Evolutionary conservation across 2,329 filamentous ascomycete genomes (phyloP).

Genomic region (Aspergillus sp.): DNA sequence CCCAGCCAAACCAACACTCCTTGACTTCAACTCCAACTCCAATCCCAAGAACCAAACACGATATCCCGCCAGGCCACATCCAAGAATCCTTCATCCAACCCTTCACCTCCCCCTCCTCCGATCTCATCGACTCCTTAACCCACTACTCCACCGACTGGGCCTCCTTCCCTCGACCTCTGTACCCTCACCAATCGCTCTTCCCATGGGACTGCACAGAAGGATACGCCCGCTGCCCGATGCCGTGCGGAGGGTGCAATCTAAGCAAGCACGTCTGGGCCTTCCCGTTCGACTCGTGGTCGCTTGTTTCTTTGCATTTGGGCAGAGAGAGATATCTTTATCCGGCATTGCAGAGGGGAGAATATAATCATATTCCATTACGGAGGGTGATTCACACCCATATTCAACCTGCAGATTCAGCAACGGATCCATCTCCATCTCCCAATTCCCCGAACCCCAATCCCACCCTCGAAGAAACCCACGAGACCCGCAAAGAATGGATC

Average conservation of each 20-base stretch:
- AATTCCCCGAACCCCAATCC: background rate
- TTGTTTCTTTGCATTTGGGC: constrained; percentile 39
- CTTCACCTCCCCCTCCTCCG: constrained; percentile 35
- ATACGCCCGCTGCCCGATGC: constrained; percentile 36
- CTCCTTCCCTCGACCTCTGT: constrained; percentile 26
- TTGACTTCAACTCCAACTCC: background rate
- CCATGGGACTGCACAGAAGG: constrained; percentile 52
- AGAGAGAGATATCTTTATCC: background rate
- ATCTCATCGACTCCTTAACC: constrained; percentile 45
- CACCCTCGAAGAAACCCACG: too few relatives aligned
- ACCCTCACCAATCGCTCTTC: constrained; percentile 27
- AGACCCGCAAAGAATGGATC: background rate
- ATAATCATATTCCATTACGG: background rate
- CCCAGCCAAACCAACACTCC: constrained; percentile 14
- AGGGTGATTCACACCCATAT: background rate
- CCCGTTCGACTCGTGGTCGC: constrained; percentile 47
- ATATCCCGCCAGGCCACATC: constrained; percentile 42
- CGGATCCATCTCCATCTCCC: background rate
- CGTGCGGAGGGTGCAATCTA: constrained; percentile 43
- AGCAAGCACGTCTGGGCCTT: constrained; percentile 48
- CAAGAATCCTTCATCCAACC: constrained; percentile 39
- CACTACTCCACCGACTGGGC: constrained; percentile 52
- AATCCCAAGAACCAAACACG: constrained; percentile 28
- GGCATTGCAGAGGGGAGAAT: background rate
- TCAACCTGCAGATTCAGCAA: background rate